phyloP scores from a whole-genome alignment of 2,329 filamentous ascomycete genomes.

The Ilyonectria robusta region DNA sequence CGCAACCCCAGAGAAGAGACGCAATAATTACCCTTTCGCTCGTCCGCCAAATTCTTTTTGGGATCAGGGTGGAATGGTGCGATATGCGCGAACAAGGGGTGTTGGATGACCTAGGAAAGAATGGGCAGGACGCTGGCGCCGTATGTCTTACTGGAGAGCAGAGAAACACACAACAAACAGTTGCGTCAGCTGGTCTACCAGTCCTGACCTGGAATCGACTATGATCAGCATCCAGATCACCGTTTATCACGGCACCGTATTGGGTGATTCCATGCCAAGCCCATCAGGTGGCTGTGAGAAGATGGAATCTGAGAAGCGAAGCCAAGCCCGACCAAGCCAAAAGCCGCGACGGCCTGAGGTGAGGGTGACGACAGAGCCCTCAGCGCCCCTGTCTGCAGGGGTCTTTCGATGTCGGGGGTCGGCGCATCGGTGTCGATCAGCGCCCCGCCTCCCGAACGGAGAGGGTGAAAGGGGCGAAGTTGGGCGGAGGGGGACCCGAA shows the following conservation, averaged over 20 bases:
- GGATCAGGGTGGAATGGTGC: background rate
- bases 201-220: background rate
- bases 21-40: conserved; percentile 1
- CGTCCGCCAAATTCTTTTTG: background rate
- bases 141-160: background rate
- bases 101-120: background rate
- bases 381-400: conserved; percentile 10
- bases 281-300: conserved; percentile 19
- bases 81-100: background rate
- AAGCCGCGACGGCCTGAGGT: conserved; percentile 20
- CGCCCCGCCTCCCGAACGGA: conserved; percentile 22
- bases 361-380: conserved; percentile 27
- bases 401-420: conserved; percentile 18
- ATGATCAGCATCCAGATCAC: conserved; percentile 11
- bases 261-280: conserved; percentile 19
- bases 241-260: background rate
- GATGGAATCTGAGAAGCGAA: conserved; percentile 10
- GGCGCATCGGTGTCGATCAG: conserved; percentile 26
- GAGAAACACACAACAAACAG: background rate
- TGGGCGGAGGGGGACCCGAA: conserved; percentile 19
- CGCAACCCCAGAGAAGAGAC: conserved; percentile 1
- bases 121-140: background rate
- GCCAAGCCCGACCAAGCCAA: conserved; percentile 12
- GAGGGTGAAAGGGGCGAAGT: conserved; percentile 22
- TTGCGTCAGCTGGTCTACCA: background rate